These are phyloP conservation scores for Setaria italica DNA, from an alignment of 202 grass and related monocot genomes.

Conservation along the genomic window DNA sequence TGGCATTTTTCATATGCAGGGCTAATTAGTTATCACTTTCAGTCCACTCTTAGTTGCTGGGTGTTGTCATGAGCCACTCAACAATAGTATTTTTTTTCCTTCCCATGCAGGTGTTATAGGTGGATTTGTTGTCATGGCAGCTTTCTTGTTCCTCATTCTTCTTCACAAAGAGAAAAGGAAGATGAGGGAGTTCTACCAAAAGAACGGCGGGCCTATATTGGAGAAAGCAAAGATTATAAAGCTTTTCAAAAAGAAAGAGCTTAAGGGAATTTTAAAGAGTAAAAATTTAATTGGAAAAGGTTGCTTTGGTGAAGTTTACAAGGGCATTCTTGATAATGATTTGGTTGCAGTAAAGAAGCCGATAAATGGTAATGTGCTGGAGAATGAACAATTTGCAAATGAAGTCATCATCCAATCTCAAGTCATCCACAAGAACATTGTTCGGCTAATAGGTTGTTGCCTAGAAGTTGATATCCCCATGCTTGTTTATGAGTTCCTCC, in stretches of 20 bases:
- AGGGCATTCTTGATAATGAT: not conserved
- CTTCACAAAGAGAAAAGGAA: constrained; percentile 10
- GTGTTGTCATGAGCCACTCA: not conserved
- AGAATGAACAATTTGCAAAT: constrained; percentile 46
- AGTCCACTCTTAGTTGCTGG: no score
- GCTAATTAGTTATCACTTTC: no score
- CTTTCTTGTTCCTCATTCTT: not conserved
- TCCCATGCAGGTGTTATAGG: not conserved
- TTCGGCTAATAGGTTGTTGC: constrained; percentile 10
- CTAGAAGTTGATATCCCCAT: constrained; percentile 9
- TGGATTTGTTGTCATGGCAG: not conserved
- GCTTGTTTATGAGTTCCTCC: constrained; percentile 6
- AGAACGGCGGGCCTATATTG: constrained; percentile 45
- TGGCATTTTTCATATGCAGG: no score
- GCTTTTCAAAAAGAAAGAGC: constrained; percentile 37
- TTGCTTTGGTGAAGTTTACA: constrained; percentile 40
- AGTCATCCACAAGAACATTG: constrained; percentile 47
- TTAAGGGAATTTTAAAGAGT: not conserved
- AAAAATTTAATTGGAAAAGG: constrained; percentile 29
- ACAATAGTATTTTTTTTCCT: not conserved
- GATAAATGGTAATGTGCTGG: not conserved
- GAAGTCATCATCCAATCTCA: constrained; percentile 49
- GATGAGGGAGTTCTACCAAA: constrained; percentile 5
- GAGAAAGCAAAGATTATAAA: constrained; percentile 30
- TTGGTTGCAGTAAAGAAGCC: constrained; percentile 48